Conservation (phyloP, 257 asterid species). For the Primulina huaijiensis region DNA sequence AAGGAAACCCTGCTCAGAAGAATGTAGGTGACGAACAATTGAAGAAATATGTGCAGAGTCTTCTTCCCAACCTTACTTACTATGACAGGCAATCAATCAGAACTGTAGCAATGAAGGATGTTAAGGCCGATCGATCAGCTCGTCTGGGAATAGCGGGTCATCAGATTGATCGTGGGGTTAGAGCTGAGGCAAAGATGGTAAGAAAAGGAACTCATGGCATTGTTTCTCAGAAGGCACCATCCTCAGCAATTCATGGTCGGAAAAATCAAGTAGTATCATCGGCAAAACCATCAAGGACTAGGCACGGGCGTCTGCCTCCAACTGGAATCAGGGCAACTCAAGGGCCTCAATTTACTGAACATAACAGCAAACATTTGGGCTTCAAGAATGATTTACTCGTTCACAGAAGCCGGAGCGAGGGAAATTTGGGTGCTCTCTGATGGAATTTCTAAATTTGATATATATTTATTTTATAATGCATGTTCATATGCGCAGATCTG, state of each 20-base stretch:
- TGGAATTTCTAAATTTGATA: too few species aligned
- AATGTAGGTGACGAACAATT: conserved; percentile 90
- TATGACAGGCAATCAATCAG: conserved; percentile 73
- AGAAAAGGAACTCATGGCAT: conserved; percentile 55
- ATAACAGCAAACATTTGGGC: conserved; percentile 38
- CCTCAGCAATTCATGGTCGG: conserved; percentile 59
- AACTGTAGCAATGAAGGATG: conserved; percentile 59
- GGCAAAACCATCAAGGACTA: conserved; percentile 44
- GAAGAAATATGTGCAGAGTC: conserved; percentile 71
- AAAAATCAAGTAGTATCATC: conserved; percentile 49
- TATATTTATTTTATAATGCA: too few species aligned
- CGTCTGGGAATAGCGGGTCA: conserved; percentile 58
- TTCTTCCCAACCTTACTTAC: conserved; percentile 75
- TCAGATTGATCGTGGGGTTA: conserved; percentile 51
- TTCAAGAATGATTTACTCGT: conserved; percentile 47
- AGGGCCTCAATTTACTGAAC: conserved; percentile 33
- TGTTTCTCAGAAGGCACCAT: conserved; percentile 46
- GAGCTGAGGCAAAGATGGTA: conserved; percentile 41
- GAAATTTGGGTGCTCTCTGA: conserved; percentile 67
- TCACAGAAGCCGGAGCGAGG: conserved; percentile 79
- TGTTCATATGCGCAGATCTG: background rate
- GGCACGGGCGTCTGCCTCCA: conserved; percentile 60
- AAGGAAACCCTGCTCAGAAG: conserved; percentile 94
- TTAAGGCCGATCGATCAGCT: conserved; percentile 55
- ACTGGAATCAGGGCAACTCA: conserved; percentile 44